Evolutionary conservation across 2,329 filamentous ascomycete species (phyloP).

Genomic region (Botrytis elliptica): DNA sequence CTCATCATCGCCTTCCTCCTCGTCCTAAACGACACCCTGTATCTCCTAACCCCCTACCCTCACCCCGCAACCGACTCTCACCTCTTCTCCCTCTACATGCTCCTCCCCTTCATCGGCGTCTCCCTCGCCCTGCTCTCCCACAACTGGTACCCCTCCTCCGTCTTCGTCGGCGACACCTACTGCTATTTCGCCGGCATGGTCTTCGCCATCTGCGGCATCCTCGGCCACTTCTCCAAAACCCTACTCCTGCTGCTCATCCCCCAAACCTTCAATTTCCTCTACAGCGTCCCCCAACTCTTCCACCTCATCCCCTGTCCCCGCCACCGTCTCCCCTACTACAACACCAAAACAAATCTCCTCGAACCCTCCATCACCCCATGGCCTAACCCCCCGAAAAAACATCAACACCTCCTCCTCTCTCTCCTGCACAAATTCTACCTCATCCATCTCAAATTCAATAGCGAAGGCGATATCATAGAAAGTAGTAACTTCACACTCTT

Average conservation of each 20-base stretch:
- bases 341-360: constrained; percentile 76
- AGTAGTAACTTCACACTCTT: constrained; percentile 90
- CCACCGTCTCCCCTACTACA: constrained; percentile 87
- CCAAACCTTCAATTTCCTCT: constrained; percentile 95
- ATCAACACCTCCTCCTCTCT: constrained; percentile 63
- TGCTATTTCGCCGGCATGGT: constrained; percentile 99
- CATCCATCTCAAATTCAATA: constrained; percentile 65
- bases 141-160: constrained; percentile 93
- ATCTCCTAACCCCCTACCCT: constrained; percentile 78
- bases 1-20: constrained; percentile 84
- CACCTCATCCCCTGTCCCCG: constrained; percentile 87
- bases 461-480: constrained; percentile 69
- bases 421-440: constrained; percentile 68
- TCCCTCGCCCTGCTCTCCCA: constrained; percentile 82
- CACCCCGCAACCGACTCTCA: constrained; percentile 96
- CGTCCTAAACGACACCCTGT: constrained; percentile 82
- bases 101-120: constrained; percentile 91
- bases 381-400: constrained; percentile 65
- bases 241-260: constrained; percentile 86
- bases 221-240: constrained; percentile 98
- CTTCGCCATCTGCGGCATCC: constrained; percentile 93
- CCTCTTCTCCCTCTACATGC: constrained; percentile 90
- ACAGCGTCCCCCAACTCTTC: constrained; percentile 90
- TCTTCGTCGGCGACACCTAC: constrained; percentile 98
- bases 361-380: constrained; percentile 84